Percentiles rank a stretch among this genome's conserved stretches.
phyloP scores from a whole-genome alignment of 2,329 filamentous ascomycete species.

The Keithomyces neogunnii region DNA sequence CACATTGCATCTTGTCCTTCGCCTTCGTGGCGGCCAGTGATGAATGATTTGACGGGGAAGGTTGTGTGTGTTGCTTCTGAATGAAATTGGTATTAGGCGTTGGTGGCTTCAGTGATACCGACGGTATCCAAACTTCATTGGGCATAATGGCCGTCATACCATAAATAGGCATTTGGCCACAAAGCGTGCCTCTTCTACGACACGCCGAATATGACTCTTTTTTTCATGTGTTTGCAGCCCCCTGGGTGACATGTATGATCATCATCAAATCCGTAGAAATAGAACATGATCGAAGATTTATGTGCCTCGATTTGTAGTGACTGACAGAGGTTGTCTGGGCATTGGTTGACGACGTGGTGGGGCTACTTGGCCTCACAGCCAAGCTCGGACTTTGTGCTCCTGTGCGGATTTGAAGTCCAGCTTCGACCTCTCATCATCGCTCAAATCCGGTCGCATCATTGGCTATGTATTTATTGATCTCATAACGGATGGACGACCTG shows the following conservation, averaged over 20 bases:
- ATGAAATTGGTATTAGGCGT: slow-evolving; percentile 1
- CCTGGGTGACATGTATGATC: not conserved
- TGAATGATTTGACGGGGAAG: not conserved
- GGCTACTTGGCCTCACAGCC: too few species aligned
- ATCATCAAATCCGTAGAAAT: too few species aligned
- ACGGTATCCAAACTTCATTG: not conserved
- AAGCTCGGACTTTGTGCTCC: too few species aligned
- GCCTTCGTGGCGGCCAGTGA: slow-evolving; percentile 71
- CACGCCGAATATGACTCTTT: not conserved
- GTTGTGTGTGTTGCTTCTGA: not conserved
- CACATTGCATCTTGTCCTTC: slow-evolving; percentile 77
- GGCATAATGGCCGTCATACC: not conserved
- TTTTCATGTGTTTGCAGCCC: not conserved
- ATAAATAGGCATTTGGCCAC: not conserved
- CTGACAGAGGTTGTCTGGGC: too few species aligned
- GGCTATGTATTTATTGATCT: not conserved
- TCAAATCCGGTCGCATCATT: not conserved
- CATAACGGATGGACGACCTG: not conserved
- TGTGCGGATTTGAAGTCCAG: too few species aligned
- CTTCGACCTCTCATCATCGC: not conserved
- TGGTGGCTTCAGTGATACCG: not conserved
- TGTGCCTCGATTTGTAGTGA: too few species aligned
- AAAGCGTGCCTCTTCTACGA: not conserved
- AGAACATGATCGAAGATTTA: too few species aligned
- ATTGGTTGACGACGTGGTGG: too few species aligned